phyloP scores from a whole-genome alignment of 495 filamentous ascomycete genomes.

The Penicillium robsamsonii region DNA sequence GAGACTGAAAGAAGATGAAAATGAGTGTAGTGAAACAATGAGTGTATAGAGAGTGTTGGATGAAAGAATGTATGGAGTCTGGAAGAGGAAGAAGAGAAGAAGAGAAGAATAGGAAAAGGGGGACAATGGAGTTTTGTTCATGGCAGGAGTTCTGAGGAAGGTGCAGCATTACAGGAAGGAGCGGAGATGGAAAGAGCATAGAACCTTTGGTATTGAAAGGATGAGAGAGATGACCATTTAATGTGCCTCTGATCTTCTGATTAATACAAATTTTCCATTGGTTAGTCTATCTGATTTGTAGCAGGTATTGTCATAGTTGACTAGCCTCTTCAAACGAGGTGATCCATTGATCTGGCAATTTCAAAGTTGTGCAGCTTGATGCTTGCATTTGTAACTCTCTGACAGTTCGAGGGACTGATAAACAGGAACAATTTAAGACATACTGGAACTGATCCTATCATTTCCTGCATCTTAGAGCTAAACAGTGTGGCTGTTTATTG shows the following conservation, averaged over 20 bases:
- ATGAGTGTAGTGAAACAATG: conserved; percentile 8
- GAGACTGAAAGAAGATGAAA: not conserved
- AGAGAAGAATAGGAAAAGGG: conserved; percentile 1
- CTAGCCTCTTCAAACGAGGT: not conserved
- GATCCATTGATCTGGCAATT: not conserved
- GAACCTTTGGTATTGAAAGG: not conserved
- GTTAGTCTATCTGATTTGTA: not conserved
- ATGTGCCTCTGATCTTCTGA: not conserved
- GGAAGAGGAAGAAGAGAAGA: conserved; percentile 8
- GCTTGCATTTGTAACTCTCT: not conserved
- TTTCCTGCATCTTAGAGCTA: not conserved
- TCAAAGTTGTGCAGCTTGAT: not conserved
- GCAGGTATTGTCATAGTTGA: not conserved
- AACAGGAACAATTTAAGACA: not conserved
- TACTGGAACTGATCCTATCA: not conserved
- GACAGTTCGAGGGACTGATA: not conserved
- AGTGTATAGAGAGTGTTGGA: conserved; percentile 1
- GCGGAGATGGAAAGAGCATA: not conserved
- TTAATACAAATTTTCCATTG: not conserved
- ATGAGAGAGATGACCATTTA: not conserved
- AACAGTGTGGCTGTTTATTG: not conserved
- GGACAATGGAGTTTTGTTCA: not conserved
- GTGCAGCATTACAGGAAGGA: not conserved
- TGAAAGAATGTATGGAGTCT: conserved; percentile 13
- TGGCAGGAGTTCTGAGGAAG: not conserved